These are phyloP conservation scores for Lenzites betulinus DNA, from an alignment of 768 basidiomycete species.

Conservation along the genomic window DNA sequence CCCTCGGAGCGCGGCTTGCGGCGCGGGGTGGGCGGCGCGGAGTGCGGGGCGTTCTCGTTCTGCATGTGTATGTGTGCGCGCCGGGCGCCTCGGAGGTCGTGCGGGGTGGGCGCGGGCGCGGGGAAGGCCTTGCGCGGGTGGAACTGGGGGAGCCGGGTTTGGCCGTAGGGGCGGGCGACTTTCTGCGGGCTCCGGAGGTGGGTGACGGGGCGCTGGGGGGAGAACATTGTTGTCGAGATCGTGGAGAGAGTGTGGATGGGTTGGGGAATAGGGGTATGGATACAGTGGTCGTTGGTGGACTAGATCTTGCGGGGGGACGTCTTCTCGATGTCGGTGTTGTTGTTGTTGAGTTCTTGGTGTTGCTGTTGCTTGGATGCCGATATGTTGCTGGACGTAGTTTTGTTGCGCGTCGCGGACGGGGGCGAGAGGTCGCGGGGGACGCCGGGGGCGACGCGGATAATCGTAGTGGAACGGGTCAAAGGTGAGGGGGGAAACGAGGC, in stretches of 20 bases:
- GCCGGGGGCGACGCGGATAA: no score
- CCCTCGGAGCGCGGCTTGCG: not conserved
- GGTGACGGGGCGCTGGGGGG: not conserved
- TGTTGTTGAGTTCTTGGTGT: not conserved
- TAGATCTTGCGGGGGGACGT: not conserved
- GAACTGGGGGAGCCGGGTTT: constrained; percentile 2
- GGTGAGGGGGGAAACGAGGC: no score
- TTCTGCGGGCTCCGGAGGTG: not conserved
- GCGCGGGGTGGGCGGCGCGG: not conserved
- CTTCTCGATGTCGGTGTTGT: no score
- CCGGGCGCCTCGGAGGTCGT: constrained; percentile 5
- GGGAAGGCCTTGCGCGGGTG: constrained; percentile 14
- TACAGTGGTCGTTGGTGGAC: not conserved
- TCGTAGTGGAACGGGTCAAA: no score
- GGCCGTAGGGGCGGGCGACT: constrained; percentile 2
- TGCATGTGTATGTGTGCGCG: not conserved
- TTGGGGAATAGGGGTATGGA: not conserved
- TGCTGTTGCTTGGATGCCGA: not conserved
- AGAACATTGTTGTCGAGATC: not conserved
- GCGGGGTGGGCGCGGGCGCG: not conserved
- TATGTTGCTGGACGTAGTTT: not conserved
- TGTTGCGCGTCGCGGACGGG: not conserved
- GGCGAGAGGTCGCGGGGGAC: not conserved
- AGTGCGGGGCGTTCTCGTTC: constrained; percentile 3
- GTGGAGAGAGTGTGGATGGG: not conserved